Evolutionary conservation across 371 early-diverging fungal species (phyloP), one percentile per base, ranked within the genome.

Genomic region (Conidiobolus coronatus): DNA sequence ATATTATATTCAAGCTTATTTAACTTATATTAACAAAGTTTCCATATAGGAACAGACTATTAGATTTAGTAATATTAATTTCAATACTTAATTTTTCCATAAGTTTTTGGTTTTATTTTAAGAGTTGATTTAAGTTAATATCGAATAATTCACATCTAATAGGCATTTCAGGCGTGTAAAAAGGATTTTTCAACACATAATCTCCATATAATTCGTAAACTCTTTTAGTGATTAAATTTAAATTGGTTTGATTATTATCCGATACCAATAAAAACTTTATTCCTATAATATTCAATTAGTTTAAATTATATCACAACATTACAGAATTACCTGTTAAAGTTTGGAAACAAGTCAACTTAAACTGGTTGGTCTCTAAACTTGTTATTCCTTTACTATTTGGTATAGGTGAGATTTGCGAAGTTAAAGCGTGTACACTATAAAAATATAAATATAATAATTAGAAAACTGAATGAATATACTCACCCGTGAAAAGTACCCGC

Each of bases 91-190:
- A 29, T 29, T 29, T n/a, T n/a, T n/a, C n/a, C n/a, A n/a, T n/a
- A n/a, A n/a, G n/a, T n/a, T n/a, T n/a, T n/a, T 29, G 9, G 29
- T 29, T 5, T 29, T 29, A 29, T 49, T 66, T 64, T n/a, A 82
- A 74, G 11, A 87, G 70, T 56, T 81, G 81, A 24, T 63, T 49
- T 37, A 94, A 54, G 49, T 76, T 66, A 17, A 72, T 57, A 58
- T 96, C 97, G 65, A 96, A 96, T 55, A 86, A 71, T 44, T 94
- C 95, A 2, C 81, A 87, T 15, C 94, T 80, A 50, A 98, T 91
- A 15, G 99, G 99, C 98, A 97, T 96, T 58, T 98, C 97, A 17
- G 90, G 83, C 44, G 81, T 87, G 68, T 96, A 86, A 60, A 98
- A 98, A 22, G 99, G 96, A 57, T 94, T 95, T 67, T 94, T 94